Evolutionary conservation across 257 asterid genomes (phyloP).

Genomic region (Capsicum baccatum): DNA sequence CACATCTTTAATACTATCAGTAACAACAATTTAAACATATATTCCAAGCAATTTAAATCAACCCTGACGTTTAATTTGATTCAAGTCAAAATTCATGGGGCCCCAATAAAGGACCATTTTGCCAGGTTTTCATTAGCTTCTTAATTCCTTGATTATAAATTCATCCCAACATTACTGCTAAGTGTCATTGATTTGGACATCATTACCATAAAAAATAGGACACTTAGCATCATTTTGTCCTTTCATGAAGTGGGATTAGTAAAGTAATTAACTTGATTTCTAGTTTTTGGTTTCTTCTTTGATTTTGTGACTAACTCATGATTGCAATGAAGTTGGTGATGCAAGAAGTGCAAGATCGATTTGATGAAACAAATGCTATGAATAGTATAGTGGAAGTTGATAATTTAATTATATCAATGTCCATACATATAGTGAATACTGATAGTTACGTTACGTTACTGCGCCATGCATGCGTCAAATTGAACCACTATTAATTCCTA

Average conservation of each 20-base stretch:
- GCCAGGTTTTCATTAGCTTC: neutral
- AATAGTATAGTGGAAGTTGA: neutral
- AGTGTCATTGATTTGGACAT: slow-evolving; percentile 16
- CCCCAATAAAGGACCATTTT: neutral
- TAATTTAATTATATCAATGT: neutral
- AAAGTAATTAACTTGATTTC: neutral
- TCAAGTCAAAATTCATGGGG: neutral
- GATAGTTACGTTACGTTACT: neutral
- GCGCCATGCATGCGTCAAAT: neutral
- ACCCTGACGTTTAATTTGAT: neutral
- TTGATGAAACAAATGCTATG: neutral
- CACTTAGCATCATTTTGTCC: neutral
- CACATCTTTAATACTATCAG: neutral
- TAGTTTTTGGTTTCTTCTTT: neutral
- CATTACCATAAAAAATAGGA: neutral
- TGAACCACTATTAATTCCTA: neutral
- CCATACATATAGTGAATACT: slow-evolving; percentile 14
- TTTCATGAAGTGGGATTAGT: neutral
- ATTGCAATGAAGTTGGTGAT: neutral
- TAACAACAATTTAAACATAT: neutral
- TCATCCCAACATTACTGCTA: neutral
- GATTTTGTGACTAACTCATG: neutral
- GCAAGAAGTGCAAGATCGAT: neutral
- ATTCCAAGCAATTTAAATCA: neutral
- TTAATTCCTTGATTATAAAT: neutral